Evolutionary conservation across 306 rosid species (phyloP).

Genomic region (Vigna hirtella): DNA sequence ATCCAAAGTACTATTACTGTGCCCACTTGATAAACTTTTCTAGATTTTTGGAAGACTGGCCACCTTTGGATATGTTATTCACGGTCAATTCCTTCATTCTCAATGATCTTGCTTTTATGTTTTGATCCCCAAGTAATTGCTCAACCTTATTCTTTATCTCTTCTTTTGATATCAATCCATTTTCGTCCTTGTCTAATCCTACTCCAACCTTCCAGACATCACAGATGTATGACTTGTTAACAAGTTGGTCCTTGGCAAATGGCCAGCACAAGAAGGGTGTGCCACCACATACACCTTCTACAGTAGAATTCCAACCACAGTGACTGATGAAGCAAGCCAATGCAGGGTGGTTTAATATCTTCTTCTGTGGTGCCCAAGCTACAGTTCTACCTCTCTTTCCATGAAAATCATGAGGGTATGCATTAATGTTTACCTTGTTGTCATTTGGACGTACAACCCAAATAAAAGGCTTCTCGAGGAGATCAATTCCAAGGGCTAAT

Average conservation of each 20-base stretch:
- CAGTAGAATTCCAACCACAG: constrained; percentile 65
- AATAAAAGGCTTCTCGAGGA: constrained; percentile 47
- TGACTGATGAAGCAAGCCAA: constrained; percentile 62
- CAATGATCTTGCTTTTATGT: constrained; percentile 42
- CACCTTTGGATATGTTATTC: constrained; percentile 34
- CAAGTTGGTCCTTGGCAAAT: constrained; percentile 43
- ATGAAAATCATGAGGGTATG: constrained; percentile 41
- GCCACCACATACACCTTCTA: constrained; percentile 48
- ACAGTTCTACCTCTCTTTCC: constrained; percentile 46
- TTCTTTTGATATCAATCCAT: constrained; percentile 41
- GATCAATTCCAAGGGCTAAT: constrained; percentile 47
- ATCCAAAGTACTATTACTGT: not conserved
- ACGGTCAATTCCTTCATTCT: constrained; percentile 39
- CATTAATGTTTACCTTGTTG: not conserved
- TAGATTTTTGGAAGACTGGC: constrained; percentile 30
- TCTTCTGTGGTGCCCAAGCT: constrained; percentile 53
- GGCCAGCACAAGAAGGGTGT: constrained; percentile 55
- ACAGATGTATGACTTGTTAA: constrained; percentile 43
- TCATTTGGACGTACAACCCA: constrained; percentile 55
- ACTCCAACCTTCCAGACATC: constrained; percentile 51
- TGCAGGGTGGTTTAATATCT: constrained; percentile 51
- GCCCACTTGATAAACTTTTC: constrained; percentile 42
- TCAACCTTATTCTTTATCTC: constrained; percentile 58
- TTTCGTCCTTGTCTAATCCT: constrained; percentile 48
- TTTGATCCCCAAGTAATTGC: constrained; percentile 43